Percentiles rank a stretch among this genome's conserved stretches.
Conservation (phyloP, 2,329 filamentous ascomycete genomes). For the Cordyceps pruinosa region DNA sequence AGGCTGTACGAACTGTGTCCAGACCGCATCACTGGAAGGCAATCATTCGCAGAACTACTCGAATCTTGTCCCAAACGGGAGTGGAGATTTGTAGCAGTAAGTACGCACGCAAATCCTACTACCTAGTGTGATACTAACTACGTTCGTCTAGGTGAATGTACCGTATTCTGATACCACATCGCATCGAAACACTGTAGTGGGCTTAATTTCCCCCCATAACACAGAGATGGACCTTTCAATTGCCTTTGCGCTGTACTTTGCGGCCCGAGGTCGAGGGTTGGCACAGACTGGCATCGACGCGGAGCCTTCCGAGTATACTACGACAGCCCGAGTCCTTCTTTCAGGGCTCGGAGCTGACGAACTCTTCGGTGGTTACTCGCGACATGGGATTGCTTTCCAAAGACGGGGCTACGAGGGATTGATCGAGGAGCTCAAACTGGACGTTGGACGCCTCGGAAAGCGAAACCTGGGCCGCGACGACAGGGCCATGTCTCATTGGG, state of each 20-base stretch:
- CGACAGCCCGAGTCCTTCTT: slow-evolving; percentile 72
- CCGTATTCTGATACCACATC: slow-evolving; percentile 67
- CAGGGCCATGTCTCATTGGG: slow-evolving; percentile 82
- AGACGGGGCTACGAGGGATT: slow-evolving; percentile 64
- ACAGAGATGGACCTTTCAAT: slow-evolving; percentile 99
- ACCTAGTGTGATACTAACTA: slow-evolving; percentile 11
- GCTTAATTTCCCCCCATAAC: slow-evolving; percentile 84
- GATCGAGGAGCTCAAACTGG: slow-evolving; percentile 74
- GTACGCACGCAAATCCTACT: slow-evolving; percentile 17
- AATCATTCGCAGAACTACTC: slow-evolving; percentile 69
- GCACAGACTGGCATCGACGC: slow-evolving; percentile 27
- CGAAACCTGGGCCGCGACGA: slow-evolving; percentile 95
- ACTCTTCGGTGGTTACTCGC: slow-evolving; percentile 86
- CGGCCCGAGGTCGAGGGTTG: slow-evolving; percentile 63
- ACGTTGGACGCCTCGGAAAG: slow-evolving; percentile 78
- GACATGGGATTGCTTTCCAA: slow-evolving; percentile 71
- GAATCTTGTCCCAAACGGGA: slow-evolving; percentile 58
- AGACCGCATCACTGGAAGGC: slow-evolving; percentile 79
- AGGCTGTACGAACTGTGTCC: slow-evolving; percentile 74
- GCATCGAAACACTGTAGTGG: slow-evolving; percentile 63
- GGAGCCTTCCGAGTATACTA: slow-evolving; percentile 46
- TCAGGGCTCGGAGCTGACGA: slow-evolving; percentile 95
- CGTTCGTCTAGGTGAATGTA: slow-evolving; percentile 58
- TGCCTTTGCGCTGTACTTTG: slow-evolving; percentile 88
- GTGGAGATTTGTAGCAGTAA: slow-evolving; percentile 77